Base-by-base conservation (phyloP, 2,329 filamentous ascomycete species). In the Fusarium mexicanum region DNA sequence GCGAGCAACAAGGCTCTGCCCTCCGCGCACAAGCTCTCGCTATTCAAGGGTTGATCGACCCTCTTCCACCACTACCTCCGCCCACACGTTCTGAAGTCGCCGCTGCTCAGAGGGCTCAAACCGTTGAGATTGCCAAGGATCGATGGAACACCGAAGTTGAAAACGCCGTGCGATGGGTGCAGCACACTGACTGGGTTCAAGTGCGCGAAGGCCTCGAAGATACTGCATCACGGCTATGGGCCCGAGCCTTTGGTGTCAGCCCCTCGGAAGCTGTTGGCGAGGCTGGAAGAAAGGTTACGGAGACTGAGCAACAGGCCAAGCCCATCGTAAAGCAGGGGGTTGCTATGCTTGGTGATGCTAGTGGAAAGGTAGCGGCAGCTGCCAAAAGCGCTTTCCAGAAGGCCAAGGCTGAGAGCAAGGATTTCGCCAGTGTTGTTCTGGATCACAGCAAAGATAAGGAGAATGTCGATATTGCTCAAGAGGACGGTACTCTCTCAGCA, bases 111-210 rank as follows among this genome's bases (percentile, higher is more conserved):
- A 85, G 88, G 71, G 86, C 87, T 35, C 86, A 87, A 54, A 84
- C 93, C 57, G 80, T 91, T 61, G 92, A 95, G 79, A 85, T 89
- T 41, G 87, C 91, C 77, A 96, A 96, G 85, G 91, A 93, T 78
- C 86, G 89, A 69, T 96, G 93, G 93, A 96, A 96, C 81, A 83
- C 87, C 58, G 93, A 96, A 82, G 83, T 96, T 41, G 88, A 92
- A 80, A 86, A 86, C 69, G 87, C 91, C 59, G 91, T 93, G 63
- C 86, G 86, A 67, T 92, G 90, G 87, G 88, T 90, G 64, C 90
- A 94, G 82, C 86, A 83, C 40, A 90, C 88, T 69, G 89, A 93
- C 80, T 94, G 91, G 92, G 83, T 85, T 55, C 86, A 87, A 60
- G 86, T 91, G 61, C 87, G 91, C 61, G 89, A 92, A 72, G 85